Evolutionary conservation across 1,284 basidiomycete genomes (phyloP), one percentile per base, ranked within the genome.

Genomic region (Boletus calvinii): DNA sequence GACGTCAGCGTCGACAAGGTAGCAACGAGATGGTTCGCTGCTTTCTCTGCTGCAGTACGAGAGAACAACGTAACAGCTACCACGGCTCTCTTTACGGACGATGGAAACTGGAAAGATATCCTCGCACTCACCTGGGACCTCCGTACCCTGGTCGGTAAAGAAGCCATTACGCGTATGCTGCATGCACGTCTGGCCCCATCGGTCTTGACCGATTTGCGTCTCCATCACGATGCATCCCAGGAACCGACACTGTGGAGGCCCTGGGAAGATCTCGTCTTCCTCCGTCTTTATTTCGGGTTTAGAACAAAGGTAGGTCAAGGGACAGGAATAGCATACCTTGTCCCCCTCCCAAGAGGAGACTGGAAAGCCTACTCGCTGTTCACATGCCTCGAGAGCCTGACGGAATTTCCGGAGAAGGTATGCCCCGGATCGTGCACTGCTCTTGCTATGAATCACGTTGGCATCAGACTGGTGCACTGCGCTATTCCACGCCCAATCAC

Each of bases 41-140:
- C 67, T 3, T 79, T 85, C 58, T 59, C 73, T 9, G 52, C 66
- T 17, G 61, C 70, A 7, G 61, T 74, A 30, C 62, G 65, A 37
- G 57, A 67, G 0, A 62, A 64, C 53, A 6, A 26, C 26, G 26
- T 26, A 26, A 26, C 26, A 6, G 26, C 26, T 26, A 6, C 79
- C 41, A 59, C 68, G 17, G 53, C 64, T 18, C 69, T 77, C 48
- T 72, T 83, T 53, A 62, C 74, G 20, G 68, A 72, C 2, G 74
- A 80, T 48, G 74, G 75, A 5, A 75, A 73, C 65, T 84, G 80
- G 81, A 73, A 82, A 42, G 85, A 87, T 64, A 74, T 83, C 57
- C 74, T 85, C 32, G 73, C 80, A 0, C 70, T 85, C 37, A 84
- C 84, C 11, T 86, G 82, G 82, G 77, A 83, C 58, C 79, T 86